These are phyloP conservation scores for Babjeviella inositovora DNA, from an alignment of 805 yeast genomes.

Conservation along the genomic window DNA sequence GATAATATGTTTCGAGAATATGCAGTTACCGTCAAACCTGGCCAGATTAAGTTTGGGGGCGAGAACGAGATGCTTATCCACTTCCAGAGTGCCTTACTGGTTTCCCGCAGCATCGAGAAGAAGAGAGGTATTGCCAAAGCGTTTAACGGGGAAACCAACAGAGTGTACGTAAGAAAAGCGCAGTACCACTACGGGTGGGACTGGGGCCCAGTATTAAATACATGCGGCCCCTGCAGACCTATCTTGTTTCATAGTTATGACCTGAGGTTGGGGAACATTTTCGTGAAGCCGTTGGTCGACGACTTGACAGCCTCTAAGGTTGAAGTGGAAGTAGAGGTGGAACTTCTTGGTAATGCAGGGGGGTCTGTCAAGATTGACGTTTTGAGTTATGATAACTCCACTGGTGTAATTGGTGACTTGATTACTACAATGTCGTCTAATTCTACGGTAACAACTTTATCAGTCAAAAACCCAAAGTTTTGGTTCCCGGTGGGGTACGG, in stretches of 20 bases:
- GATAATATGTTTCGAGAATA: slow-evolving; percentile 26
- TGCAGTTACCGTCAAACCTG: slow-evolving; percentile 11
- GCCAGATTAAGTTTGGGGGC: slow-evolving; percentile 4
- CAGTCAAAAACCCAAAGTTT: slow-evolving; percentile 11
- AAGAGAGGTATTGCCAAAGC: slow-evolving; percentile 10
- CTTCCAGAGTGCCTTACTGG: slow-evolving; percentile 18
- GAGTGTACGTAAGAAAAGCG: slow-evolving; percentile 30
- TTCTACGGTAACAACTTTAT: too few relatives aligned
- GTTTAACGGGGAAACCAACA: slow-evolving; percentile 24
- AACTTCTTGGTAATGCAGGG: slow-evolving; percentile 1
- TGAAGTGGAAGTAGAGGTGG: slow-evolving; percentile 1
- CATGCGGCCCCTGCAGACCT: slow-evolving; percentile 27
- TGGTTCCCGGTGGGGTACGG: slow-evolving; percentile 27
- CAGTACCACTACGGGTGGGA: slow-evolving; percentile 45
- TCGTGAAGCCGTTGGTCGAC: too few relatives aligned
- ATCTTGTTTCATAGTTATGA: too few relatives aligned
- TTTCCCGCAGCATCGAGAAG: slow-evolving; percentile 15
- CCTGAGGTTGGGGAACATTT: too few relatives aligned
- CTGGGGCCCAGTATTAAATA: slow-evolving; percentile 31
- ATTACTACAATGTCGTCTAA: too few relatives aligned
- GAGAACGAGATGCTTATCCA: slow-evolving; percentile 14
- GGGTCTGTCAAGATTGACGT: neutral
- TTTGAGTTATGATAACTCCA: slow-evolving; percentile 1
- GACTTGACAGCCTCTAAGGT: neutral
- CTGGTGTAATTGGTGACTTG: too few relatives aligned